These are phyloP conservation scores for Yarrowia divulgata DNA, from an alignment of 805 yeast species.

Conservation along the genomic window DNA sequence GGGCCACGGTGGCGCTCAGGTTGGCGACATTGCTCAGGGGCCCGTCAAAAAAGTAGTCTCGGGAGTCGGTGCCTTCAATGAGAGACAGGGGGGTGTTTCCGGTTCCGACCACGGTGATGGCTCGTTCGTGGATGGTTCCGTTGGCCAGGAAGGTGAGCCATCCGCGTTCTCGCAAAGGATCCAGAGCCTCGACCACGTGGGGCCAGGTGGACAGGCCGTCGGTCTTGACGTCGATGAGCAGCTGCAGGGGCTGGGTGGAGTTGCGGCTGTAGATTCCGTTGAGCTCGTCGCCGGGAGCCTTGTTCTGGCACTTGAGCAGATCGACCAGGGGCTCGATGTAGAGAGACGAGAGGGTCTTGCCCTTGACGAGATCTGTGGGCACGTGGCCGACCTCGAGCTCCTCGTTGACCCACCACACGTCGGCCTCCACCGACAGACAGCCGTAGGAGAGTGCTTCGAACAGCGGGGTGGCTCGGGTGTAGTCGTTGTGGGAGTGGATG, in stretches of 20 bases:
- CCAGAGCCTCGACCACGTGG: slow-evolving; percentile 55
- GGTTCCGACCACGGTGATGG: slow-evolving; percentile 68
- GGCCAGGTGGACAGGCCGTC: slow-evolving; percentile 56
- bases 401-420: slow-evolving; percentile 58
- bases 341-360: slow-evolving; percentile 21
- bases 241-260: slow-evolving; percentile 53
- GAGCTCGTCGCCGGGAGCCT: background rate
- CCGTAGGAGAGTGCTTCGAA: slow-evolving; percentile 64
- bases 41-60: slow-evolving; percentile 62
- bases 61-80: slow-evolving; percentile 46
- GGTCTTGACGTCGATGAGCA: slow-evolving; percentile 71
- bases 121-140: slow-evolving; percentile 56
- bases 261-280: slow-evolving; percentile 39
- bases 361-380: slow-evolving; percentile 38
- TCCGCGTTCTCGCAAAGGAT: slow-evolving; percentile 56
- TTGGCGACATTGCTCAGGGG: slow-evolving; percentile 52
- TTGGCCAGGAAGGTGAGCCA: slow-evolving; percentile 58
- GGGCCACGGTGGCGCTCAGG: slow-evolving; percentile 46
- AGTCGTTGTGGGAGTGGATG: slow-evolving; percentile 75
- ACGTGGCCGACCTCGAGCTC: slow-evolving; percentile 38
- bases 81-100: slow-evolving; percentile 65
- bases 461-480: slow-evolving; percentile 66
- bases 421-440: slow-evolving; percentile 69
- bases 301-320: slow-evolving; percentile 39
- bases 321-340: slow-evolving; percentile 39